Evolutionary conservation across 257 asterid genomes (phyloP), one percentile per base, ranked within the genome.

Genomic region (Petunia axillaris): DNA sequence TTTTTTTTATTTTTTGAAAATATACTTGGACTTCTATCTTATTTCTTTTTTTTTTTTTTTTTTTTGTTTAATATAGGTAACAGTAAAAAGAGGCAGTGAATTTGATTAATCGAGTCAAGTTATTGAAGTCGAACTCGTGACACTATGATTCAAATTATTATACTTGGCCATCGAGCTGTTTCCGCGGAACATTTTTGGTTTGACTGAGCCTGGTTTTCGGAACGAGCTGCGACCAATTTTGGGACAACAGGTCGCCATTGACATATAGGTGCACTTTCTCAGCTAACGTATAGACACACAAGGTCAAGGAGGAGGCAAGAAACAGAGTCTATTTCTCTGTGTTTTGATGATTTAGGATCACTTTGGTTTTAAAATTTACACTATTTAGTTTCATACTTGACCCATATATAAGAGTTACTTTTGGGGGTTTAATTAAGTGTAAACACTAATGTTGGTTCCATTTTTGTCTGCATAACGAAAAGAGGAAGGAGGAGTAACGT

Each of bases 181-280:
- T 0, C 0, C 2, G 1, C 0, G 1, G 41, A 41, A 7, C 15
- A 66, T 15, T 40, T 41, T 36, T 54, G 74, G 83, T 82, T 25
- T 25, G 25, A 25, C 25, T 25, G 25, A 25, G 25, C 25, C 25
- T 25, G 25, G 25, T 25, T 25, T 25, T 25, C 25, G 25, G 25
- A 25, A 25, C 25, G 25, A 25, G 25, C 25, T 25, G 25, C 60
- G 73, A 62, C 87, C 83, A 81, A 25, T 85, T 89, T 88, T 87
- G 90, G 78, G 54, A 55, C 3, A 57, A 41, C 59, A 79, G 85
- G 85, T 67, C 62, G 84, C 85, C 80, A 58, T 57, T 52, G 66
- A 65, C 6, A 9, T 79, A 11, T 64, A 41, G 13, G 4, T 35
- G n/a, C 1, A 9, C 0, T 25, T 60, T 6, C 35, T 35, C 41